A percentile compares a stretch with the other conserved stretches of the same genome.
Conservation (phyloP, 345 rosid genomes). For the Euphorbia lathyris region DNA sequence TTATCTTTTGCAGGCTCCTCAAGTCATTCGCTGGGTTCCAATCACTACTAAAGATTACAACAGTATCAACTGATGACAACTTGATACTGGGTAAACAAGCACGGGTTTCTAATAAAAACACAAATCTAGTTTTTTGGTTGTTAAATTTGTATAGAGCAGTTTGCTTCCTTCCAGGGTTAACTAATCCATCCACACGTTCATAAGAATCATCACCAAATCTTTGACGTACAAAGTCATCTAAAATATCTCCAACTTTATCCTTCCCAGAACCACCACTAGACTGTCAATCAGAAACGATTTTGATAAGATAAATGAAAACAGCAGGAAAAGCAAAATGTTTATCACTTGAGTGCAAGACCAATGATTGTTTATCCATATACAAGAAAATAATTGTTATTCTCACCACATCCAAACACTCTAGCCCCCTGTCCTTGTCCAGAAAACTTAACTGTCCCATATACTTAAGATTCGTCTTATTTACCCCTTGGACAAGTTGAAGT, state of each 20-base stretch:
- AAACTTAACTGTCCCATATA: too few relatives aligned
- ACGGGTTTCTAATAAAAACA: conserved; percentile 78
- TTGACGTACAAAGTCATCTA: conserved; percentile 71
- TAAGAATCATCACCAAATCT: conserved; percentile 77
- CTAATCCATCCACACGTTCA: conserved; percentile 63
- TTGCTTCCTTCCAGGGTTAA: conserved; percentile 41
- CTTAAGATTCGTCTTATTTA: too few relatives aligned
- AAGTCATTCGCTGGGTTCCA: conserved; percentile 71
- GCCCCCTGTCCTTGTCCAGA: too few relatives aligned
- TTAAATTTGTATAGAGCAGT: conserved; percentile 66
- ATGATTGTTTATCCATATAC: neutral
- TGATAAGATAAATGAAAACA: conserved; percentile 12
- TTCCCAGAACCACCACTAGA: conserved; percentile 47
- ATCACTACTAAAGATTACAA: conserved; percentile 75
- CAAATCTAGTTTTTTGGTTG: conserved; percentile 60
- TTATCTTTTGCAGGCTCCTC: conserved; percentile 65
- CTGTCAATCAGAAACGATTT: conserved; percentile 34
- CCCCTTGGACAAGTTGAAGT: neutral
- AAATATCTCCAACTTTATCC: conserved; percentile 65
- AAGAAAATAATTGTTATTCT: neutral
- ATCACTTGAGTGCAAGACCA: neutral
- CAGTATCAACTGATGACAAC: conserved; percentile 62
- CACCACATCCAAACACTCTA: neutral
- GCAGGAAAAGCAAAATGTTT: neutral
- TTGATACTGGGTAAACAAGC: conserved; percentile 70